phyloP scores from a whole-genome alignment of 257 asterid genomes.

The Paulownia fortunei region DNA sequence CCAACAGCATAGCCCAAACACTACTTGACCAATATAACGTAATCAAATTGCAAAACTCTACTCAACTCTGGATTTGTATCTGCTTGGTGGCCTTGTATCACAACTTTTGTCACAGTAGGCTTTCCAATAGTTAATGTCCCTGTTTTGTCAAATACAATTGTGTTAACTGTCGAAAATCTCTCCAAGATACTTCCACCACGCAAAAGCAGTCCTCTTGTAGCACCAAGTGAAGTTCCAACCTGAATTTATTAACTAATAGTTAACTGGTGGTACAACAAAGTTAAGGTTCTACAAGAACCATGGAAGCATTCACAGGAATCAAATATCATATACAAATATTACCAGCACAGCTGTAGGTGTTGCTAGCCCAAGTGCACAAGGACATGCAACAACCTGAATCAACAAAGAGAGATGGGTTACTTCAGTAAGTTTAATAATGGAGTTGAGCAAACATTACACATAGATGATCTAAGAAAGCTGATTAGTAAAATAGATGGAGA shows the following conservation, averaged over 20 bases:
- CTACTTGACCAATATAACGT: conserved; percentile 24
- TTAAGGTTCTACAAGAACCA: conserved; percentile 14
- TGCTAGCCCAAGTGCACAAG: conserved; percentile 99
- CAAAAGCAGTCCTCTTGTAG: conserved; percentile 91
- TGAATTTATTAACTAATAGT: conserved; percentile 37
- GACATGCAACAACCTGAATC: conserved; percentile 96
- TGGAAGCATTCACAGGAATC: conserved; percentile 13
- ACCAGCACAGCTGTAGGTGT: conserved; percentile 99
- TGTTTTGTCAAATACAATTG: conserved; percentile 94
- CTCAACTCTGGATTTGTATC: conserved; percentile 66
- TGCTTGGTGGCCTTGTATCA: conserved; percentile 45
- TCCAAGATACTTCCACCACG: conserved; percentile 98
- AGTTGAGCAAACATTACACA: conserved; percentile 1
- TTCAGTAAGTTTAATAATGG: conserved; percentile 20
- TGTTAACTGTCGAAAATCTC: conserved; percentile 76
- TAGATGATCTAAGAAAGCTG: background rate
- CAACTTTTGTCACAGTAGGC: conserved; percentile 86
- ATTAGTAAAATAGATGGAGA: background rate
- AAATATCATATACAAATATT: conserved; percentile 33
- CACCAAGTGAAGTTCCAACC: conserved; percentile 99
- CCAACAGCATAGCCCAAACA: conserved; percentile 14
- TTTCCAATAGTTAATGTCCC: conserved; percentile 94
- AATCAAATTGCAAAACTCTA: conserved; percentile 30
- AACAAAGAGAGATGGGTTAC: conserved; percentile 33
- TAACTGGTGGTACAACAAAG: conserved; percentile 12